A percentile compares a stretch with the other conserved stretches of the same genome.
Evolutionary conservation across 1,284 basidiomycete genomes (phyloP).

Genomic region (Hypsizygus ulmarius): DNA sequence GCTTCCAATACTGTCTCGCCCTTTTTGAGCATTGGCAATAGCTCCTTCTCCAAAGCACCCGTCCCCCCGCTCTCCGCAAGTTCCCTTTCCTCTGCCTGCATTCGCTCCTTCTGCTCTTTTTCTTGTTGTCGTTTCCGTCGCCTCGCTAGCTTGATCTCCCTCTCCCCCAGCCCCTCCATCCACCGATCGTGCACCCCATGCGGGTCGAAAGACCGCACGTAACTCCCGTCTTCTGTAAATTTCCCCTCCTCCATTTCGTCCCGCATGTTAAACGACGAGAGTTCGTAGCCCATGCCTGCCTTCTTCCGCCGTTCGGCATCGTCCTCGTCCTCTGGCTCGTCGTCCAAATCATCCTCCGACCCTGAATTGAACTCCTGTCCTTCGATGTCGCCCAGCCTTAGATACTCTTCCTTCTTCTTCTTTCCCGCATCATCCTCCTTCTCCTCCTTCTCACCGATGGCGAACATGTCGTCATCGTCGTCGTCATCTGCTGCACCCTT

Average conservation of each 20-base stretch:
- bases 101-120: conserved; percentile 64
- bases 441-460: conserved; percentile 57
- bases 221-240: conserved; percentile 92
- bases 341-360: conserved; percentile 43
- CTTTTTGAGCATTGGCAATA: conserved; percentile 75
- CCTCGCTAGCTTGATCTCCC: conserved; percentile 82
- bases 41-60: conserved; percentile 62
- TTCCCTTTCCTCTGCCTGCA: conserved; percentile 72
- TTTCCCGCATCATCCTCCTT: conserved; percentile 39
- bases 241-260: conserved; percentile 97
- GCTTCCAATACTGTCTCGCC: conserved; percentile 92
- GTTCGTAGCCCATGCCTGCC: conserved; percentile 88
- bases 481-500: conserved; percentile 54
- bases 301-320: conserved; percentile 72
- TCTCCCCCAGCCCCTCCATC: conserved; percentile 89
- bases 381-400: conserved; percentile 92
- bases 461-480: conserved; percentile 90
- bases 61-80: conserved; percentile 65
- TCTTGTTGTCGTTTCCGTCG: conserved; percentile 68
- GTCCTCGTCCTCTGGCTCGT: conserved; percentile 76
- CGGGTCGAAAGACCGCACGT: conserved; percentile 85
- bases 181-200: conserved; percentile 92
- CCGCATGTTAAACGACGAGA: conserved; percentile 98
- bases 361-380: conserved; percentile 83
- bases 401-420: conserved; percentile 72